A percentile compares a stretch with the other conserved stretches of the same genome.
Evolutionary conservation across 345 rosid species (phyloP).

Genomic region (Corchorus capsularis): DNA sequence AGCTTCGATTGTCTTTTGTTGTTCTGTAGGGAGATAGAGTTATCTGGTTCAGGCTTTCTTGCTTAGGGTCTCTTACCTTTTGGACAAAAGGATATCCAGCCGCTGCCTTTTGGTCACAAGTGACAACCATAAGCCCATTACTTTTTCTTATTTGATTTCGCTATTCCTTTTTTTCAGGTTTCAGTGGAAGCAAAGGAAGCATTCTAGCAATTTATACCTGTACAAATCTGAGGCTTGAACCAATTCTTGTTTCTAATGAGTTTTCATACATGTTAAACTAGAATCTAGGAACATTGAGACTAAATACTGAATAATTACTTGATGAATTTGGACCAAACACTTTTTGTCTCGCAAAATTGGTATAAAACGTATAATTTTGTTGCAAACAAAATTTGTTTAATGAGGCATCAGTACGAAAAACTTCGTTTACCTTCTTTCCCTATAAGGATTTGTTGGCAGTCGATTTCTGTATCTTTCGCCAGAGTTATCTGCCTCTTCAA

Average conservation of each 20-base stretch:
- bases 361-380: neutral
- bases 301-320: neutral
- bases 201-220: conserved; percentile 26
- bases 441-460: neutral
- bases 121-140: neutral
- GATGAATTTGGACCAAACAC: neutral
- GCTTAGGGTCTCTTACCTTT: conserved; percentile 21
- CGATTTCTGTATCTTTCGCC: neutral
- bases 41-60: conserved; percentile 17
- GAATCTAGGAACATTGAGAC: neutral
- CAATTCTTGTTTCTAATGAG: conserved; percentile 14
- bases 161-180: conserved; percentile 23
- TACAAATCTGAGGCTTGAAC: conserved; percentile 39
- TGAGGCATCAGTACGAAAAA: neutral
- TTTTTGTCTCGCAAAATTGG: neutral
- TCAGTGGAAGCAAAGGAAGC: conserved; percentile 18
- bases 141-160: neutral
- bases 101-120: conserved; percentile 2
- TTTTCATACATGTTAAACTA: neutral
- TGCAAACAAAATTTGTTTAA: neutral
- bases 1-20: neutral
- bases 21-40: neutral
- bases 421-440: neutral
- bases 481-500: neutral
- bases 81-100: conserved; percentile 7